Conservation (phyloP, 305 asterid species). For the Solanum aculeatissimum region DNA sequence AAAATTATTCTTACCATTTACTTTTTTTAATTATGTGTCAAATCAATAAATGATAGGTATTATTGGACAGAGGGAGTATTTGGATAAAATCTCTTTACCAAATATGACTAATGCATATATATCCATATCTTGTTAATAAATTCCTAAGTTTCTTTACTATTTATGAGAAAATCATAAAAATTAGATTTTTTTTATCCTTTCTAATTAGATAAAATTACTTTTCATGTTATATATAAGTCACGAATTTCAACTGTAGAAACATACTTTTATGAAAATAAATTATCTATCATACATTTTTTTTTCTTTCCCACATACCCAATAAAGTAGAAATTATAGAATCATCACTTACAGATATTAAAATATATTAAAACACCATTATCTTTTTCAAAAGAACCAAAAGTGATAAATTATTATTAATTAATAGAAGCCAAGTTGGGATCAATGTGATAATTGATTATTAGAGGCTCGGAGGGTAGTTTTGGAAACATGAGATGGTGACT, state of each 20-base stretch:
- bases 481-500: neutral
- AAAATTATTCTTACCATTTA: no score
- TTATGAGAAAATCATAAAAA: no score
- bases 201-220: no score
- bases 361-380: neutral
- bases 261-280: neutral
- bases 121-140: no score
- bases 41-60: no score
- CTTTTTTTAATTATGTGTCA: rapidly evolving
- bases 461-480: neutral
- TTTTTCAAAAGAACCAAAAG: neutral
- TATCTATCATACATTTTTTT: neutral
- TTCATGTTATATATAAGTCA: no score
- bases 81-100: neutral
- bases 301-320: neutral
- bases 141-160: no score
- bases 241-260: no score
- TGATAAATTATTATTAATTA: neutral
- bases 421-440: neutral
- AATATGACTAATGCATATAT: neutral
- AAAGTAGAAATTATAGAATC: neutral
- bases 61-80: no score
- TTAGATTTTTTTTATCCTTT: no score
- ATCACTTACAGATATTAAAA: neutral
- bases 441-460: neutral